Conservation (phyloP, 768 basidiomycete genomes). For the Leccinum ochraceum region DNA sequence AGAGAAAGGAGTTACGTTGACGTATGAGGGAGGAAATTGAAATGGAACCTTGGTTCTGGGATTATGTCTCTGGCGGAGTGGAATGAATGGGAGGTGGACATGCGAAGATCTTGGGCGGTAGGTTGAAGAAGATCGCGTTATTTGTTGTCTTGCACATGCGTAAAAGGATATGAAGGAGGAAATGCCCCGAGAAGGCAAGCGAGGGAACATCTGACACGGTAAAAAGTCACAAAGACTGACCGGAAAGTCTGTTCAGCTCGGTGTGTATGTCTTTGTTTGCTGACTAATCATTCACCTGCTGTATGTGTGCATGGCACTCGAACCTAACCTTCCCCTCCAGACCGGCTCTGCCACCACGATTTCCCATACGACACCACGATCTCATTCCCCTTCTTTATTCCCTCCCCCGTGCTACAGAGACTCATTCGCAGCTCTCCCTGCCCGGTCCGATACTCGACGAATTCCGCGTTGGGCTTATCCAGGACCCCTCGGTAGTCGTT, state of each 20-base stretch:
- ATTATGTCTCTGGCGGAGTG: conserved; percentile 19
- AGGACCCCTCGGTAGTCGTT: conserved; percentile 89
- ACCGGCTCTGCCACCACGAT: conserved; percentile 68
- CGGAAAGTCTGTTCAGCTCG: not conserved
- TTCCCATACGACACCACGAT: conserved; percentile 89
- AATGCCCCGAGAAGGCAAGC: conserved; percentile 49
- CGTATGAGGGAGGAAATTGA: conserved; percentile 9
- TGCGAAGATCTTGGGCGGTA: conserved; percentile 41
- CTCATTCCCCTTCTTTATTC: conserved; percentile 79
- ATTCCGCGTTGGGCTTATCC: conserved; percentile 67
- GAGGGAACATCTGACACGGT: conserved; percentile 47
- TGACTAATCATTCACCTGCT: conserved; percentile 19
- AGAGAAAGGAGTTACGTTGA: conserved; percentile 23
- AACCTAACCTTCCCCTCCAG: not conserved
- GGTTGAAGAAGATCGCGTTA: conserved; percentile 37
- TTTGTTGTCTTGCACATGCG: conserved; percentile 48
- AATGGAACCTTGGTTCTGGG: conserved; percentile 42
- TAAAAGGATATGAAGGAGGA: conserved; percentile 58
- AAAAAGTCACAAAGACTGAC: not conserved
- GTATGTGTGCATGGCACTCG: not conserved
- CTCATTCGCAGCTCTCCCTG: conserved; percentile 74
- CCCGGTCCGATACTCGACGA: conserved; percentile 54
- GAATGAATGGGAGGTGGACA: conserved; percentile 20
- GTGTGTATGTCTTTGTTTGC: conserved; percentile 22
- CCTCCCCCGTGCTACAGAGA: conserved; percentile 62